Conservation (phyloP, 2,329 filamentous ascomycete genomes). For the Venturia effusa region DNA sequence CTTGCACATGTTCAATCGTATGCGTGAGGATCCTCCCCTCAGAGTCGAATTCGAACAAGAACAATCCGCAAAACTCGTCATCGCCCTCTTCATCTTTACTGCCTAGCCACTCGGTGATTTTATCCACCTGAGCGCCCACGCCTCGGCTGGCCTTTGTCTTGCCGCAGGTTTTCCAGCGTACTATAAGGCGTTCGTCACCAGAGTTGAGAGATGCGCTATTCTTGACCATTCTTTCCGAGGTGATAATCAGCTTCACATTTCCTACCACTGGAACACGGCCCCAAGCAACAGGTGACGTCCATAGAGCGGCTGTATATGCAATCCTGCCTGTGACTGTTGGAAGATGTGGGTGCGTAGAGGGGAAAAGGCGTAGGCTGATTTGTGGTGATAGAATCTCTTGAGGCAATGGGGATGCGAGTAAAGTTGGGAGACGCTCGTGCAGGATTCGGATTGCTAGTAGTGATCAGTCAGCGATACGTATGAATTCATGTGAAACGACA, state of each 20-base stretch:
- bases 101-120: conserved; percentile 44
- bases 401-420: conserved; percentile 50
- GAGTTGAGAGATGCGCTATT: conserved; percentile 27
- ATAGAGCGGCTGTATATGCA: conserved; percentile 84
- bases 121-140: conserved; percentile 39
- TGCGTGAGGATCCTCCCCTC: conserved; percentile 76
- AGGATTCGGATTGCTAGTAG: conserved; percentile 45
- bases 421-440: conserved; percentile 50
- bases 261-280: conserved; percentile 83
- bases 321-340: conserved; percentile 86
- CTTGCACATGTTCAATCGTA: conserved; percentile 87
- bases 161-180: conserved; percentile 71
- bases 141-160: conserved; percentile 37
- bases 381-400: conserved; percentile 51
- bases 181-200: conserved; percentile 69
- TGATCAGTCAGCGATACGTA: background rate
- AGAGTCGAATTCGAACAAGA: conserved; percentile 90
- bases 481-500: conserved; percentile 14
- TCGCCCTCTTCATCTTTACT: conserved; percentile 45
- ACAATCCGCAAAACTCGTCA: conserved; percentile 79
- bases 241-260: conserved; percentile 76
- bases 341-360: conserved; percentile 73
- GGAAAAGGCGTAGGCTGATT: conserved; percentile 53
- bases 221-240: conserved; percentile 78
- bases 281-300: conserved; percentile 95